Base-by-base conservation (phyloP, 805 yeast genomes). In the Pichia rugopelliculosa region DNA sequence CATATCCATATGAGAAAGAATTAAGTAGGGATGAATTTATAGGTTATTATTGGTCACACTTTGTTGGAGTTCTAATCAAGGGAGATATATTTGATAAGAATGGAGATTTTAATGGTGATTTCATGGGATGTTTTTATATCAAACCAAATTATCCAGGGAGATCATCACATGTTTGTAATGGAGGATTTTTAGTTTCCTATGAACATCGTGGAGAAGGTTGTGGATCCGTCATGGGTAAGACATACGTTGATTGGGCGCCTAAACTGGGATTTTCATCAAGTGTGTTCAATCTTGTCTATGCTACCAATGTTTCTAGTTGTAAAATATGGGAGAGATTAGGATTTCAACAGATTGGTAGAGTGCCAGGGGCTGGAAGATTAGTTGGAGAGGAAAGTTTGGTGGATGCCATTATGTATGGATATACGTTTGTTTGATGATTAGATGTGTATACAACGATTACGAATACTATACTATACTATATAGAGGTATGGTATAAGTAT, bases 71-170 rank as follows among this genome's bases (percentile, higher is more conserved):
- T 4, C 63, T 87, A 56, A 59, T 87, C 6, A 70, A 70, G 20
- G 79, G 78, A 10, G 67, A 65, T 1, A 57, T 55, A 40, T 39
- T 43, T 6, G 39, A 17, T n/a, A n/a, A 24, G 9, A 8, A 9
- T n/a, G n/a, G n/a, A 12, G 34, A 25, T 17, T 10, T 40, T 4
- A 41, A 38, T 9, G 27, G 45, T 45, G n/a, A 56, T 7, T 76
- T 80, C 50, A 61, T 87, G 40, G 97, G 96, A 1, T 77, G 85
- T 2, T 85, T 82, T 61, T 86, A 83, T 62, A 71, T 89, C 57
- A 88, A 86, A 59, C 96, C 98, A 17, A 90, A 90, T 64, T 90
- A 89, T 60, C 66, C 72, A 2, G 96, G 95, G 9, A 75, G 96
- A 49, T 82, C 91, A 53, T 79, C 93, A 0, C 96, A 90, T 58